Base-by-base conservation (phyloP, 805 yeast genomes). In the Nakazawaea peltata region DNA sequence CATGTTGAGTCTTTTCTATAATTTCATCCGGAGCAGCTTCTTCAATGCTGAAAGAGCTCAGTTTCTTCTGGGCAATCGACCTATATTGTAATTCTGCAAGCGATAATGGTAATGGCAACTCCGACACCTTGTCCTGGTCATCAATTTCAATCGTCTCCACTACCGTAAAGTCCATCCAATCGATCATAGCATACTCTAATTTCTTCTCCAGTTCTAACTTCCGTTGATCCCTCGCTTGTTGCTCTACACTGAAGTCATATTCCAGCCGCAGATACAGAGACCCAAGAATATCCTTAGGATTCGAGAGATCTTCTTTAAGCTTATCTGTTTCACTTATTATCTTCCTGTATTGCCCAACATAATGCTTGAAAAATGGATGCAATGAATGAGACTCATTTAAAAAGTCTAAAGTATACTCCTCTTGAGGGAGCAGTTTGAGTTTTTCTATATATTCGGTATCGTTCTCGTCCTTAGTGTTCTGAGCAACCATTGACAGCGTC, bases 81-180 rank as follows among this genome's bases (percentile, higher is more conserved):
- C 90, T 62, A 43, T 66, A 70, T 44, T 81, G 70, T 15, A 83
- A 56, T 22, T 78, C 81, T 7, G 73, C 67, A 30, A 79, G 58
- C 3, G 66, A 60, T 33, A 81, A 50, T 0, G 94, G 84, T 8
- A 50, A 46, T 1, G 71, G 65, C 33, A 78, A 57, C 33, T 75
- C 80, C 4, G 73, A 66, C 9, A 68, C 71, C 40, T 67, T 64
- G 51, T 79, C 87, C 5, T 72, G 55, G 2, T 74, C 76, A 12
- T 73, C 72, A 44, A 86, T 80, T 32, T 68, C 75, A 11, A 87
- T 64, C 2, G 79, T 74, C 33, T 77, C 85, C 6, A 84, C 80
- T 13, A 84, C 64, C 2, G 68, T 64, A 50, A 88, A 90, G 42
- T 82, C 84, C 37, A 78, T 77, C 98, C 98, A 90, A 56, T 88